Percentiles rank a stretch among this genome's conserved stretches.
Conservation (phyloP, 352 stramenopile species). For the Globisporangium sylvaticum region DNA sequence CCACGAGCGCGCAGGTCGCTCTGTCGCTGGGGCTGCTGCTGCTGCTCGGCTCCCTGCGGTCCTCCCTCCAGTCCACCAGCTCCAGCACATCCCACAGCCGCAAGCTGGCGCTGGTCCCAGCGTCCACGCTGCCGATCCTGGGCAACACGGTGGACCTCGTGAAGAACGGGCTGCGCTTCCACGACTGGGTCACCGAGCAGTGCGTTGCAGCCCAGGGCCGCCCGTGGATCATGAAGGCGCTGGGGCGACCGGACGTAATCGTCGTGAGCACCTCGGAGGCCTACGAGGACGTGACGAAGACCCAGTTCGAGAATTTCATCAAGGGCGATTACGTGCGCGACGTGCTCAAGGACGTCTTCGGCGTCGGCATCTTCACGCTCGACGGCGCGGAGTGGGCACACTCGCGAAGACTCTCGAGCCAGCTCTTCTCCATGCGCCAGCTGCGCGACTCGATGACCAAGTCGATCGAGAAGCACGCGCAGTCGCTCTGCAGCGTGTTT, state of each 20-base stretch:
- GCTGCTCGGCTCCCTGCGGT: not conserved
- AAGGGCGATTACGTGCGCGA: conserved; percentile 38
- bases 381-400: conserved; percentile 36
- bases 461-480: conserved; percentile 7
- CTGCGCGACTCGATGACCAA: conserved; percentile 14
- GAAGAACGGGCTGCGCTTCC: conserved; percentile 2
- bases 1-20: not conserved
- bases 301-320: conserved; percentile 63
- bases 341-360: conserved; percentile 43
- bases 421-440: conserved; percentile 56
- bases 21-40: conserved; percentile 3
- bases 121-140: conserved; percentile 24
- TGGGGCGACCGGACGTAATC: conserved; percentile 29
- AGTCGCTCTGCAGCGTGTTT: conserved; percentile 4
- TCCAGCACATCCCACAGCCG: not conserved
- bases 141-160: conserved; percentile 29
- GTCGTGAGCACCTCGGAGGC: conserved; percentile 27
- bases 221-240: conserved; percentile 23
- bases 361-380: conserved; percentile 41
- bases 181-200: conserved; percentile 14
- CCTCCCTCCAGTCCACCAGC: not conserved
- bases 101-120: not conserved
- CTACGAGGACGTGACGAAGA: conserved; percentile 42
- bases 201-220: not conserved
- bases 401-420: conserved; percentile 53